Conservation (phyloP, 768 basidiomycete species). For the Mycena venus region DNA sequence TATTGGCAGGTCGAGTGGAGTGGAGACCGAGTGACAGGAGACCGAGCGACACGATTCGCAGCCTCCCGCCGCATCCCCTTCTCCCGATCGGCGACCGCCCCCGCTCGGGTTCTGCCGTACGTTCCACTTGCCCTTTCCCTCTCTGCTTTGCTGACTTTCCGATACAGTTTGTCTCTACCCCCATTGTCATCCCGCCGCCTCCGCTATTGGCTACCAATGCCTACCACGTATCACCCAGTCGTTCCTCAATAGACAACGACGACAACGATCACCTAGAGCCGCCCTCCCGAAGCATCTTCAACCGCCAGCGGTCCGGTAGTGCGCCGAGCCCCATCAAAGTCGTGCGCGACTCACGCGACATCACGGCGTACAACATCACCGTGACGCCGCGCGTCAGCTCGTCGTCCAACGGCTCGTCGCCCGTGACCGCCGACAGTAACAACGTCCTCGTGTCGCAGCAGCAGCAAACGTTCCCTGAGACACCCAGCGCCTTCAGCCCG, state of each 20-base stretch:
- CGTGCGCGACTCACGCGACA: conserved; percentile 61
- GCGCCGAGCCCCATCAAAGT: conserved; percentile 64
- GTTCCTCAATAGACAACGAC: conserved; percentile 11
- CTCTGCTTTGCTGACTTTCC: not conserved
- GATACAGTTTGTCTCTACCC: not conserved
- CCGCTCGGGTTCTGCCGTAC: conserved; percentile 6
- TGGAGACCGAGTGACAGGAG: conserved; percentile 25
- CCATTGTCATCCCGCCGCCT: conserved; percentile 25
- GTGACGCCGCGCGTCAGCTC: conserved; percentile 49
- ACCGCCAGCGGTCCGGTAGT: conserved; percentile 59
- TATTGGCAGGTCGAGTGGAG: conserved; percentile 19
- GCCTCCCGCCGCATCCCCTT: conserved; percentile 28
- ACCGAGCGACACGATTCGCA: too few relatives aligned
- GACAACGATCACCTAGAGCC: conserved; percentile 38
- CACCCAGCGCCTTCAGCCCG: conserved; percentile 60
- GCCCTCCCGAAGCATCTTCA: conserved; percentile 50
- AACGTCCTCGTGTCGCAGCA: conserved; percentile 34
- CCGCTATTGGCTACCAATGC: conserved; percentile 11
- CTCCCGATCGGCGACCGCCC: conserved; percentile 23
- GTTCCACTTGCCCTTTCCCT: not conserved
- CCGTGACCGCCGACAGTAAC: conserved; percentile 49
- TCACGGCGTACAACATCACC: conserved; percentile 59
- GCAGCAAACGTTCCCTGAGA: conserved; percentile 83
- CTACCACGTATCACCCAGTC: conserved; percentile 4
- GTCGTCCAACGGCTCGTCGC: conserved; percentile 38